phyloP scores from a whole-genome alignment of 2,329 filamentous ascomycete genomes.

The Meredithiella fracta region DNA sequence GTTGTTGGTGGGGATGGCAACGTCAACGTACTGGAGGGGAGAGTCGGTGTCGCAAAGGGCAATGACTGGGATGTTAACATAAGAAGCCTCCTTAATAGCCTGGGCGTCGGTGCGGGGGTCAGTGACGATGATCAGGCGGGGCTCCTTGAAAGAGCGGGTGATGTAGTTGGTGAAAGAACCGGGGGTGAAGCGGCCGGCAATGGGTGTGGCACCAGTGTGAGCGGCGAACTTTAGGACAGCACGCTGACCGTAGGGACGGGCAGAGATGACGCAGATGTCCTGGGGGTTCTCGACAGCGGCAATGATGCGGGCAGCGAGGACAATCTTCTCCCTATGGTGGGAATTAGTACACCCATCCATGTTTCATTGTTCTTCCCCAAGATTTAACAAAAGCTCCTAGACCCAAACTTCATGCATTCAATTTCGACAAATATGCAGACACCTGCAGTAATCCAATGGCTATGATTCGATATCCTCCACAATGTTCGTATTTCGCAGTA shows the following conservation, averaged over 20 bases:
- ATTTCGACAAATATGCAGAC: neutral
- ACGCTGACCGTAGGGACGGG: slow-evolving; percentile 98
- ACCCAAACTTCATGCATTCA: neutral
- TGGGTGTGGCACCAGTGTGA: slow-evolving; percentile 94
- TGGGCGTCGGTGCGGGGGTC: slow-evolving; percentile 98
- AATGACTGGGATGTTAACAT: slow-evolving; percentile 99
- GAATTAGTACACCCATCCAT: slow-evolving; percentile 16
- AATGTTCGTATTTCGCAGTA: neutral
- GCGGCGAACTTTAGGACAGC: slow-evolving; percentile 99
- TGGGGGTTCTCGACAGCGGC: slow-evolving; percentile 98
- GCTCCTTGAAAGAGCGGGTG: slow-evolving; percentile 99
- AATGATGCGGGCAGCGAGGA: slow-evolving; percentile 96
- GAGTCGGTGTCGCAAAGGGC: slow-evolving; percentile 98
- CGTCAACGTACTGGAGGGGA: slow-evolving; percentile 97
- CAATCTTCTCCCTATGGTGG: slow-evolving; percentile 83
- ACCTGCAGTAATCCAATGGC: neutral
- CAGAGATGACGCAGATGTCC: slow-evolving; percentile 98
- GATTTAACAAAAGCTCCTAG: neutral
- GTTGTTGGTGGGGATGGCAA: slow-evolving; percentile 99
- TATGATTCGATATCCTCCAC: neutral
- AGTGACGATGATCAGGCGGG: slow-evolving; percentile 97
- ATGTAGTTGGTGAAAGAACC: slow-evolving; percentile 99
- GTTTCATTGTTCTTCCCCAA: slow-evolving; percentile 2
- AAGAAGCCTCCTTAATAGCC: slow-evolving; percentile 99
- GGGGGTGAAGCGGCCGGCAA: slow-evolving; percentile 98